These are phyloP conservation scores for Bromus sterilis DNA, from an alignment of 176 grass and related monocot genomes.

Conservation along the genomic window DNA sequence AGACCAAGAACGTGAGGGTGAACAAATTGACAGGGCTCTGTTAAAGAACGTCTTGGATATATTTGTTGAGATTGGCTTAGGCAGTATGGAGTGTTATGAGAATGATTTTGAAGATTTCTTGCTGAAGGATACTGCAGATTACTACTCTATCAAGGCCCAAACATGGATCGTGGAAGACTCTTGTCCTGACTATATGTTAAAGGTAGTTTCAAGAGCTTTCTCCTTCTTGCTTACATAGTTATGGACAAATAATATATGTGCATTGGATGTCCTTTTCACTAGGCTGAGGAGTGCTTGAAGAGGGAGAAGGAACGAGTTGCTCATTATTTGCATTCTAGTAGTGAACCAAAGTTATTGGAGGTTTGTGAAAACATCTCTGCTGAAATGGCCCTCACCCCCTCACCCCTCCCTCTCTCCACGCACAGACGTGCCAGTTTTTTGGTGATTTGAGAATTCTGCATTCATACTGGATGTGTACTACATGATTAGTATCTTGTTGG, in stretches of 20 bases:
- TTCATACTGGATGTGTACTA: not conserved
- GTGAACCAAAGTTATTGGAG: constrained; percentile 84
- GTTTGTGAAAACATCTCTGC: constrained; percentile 29
- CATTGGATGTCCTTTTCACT: constrained; percentile 22
- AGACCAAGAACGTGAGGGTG: constrained; percentile 66
- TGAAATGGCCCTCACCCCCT: not conserved
- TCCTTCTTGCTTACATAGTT: not conserved
- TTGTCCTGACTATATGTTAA: constrained; percentile 77
- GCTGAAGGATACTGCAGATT: constrained; percentile 60
- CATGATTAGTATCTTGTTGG: not conserved
- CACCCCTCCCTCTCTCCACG: not conserved
- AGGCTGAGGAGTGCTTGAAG: constrained; percentile 90
- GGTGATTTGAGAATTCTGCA: not conserved
- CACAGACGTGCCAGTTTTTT: not conserved
- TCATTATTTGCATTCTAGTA: constrained; percentile 90
- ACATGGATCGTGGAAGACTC: constrained; percentile 62
- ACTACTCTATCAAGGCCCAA: constrained; percentile 72
- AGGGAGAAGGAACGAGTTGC: constrained; percentile 83
- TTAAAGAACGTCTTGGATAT: constrained; percentile 85
- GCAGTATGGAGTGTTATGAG: constrained; percentile 54
- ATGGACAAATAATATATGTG: not conserved
- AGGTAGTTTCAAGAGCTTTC: constrained; percentile 33
- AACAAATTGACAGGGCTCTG: constrained; percentile 68
- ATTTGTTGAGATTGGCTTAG: constrained; percentile 72
- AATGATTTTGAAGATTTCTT: constrained; percentile 88